Conservation (phyloP, 495 filamentous ascomycete species). For the Talaromyces wortmannii region DNA sequence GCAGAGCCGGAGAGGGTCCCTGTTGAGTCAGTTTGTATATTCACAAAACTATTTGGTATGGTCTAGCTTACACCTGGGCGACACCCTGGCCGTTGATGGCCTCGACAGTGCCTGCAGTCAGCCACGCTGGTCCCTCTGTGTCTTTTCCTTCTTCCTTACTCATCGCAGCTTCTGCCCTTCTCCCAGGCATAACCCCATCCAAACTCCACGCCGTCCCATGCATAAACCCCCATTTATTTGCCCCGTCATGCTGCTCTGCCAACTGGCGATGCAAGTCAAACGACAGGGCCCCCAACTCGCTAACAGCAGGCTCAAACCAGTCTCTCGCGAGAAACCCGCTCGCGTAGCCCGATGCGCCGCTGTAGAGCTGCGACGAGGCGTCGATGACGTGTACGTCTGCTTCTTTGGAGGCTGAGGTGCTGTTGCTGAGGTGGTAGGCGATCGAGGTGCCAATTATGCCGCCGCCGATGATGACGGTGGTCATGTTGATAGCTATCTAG, state of each 20-base stretch:
- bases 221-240: conserved; percentile 62
- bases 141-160: conserved; percentile 9
- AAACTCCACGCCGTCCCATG: conserved; percentile 54
- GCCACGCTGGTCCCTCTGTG: conserved; percentile 44
- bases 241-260: conserved; percentile 53
- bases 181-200: conserved; percentile 55
- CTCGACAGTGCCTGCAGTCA: conserved; percentile 52
- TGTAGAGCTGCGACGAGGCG: conserved; percentile 55
- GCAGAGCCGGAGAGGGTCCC: conserved; percentile 56
- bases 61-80: conserved; percentile 53
- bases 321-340: conserved; percentile 70
- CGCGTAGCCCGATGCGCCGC: conserved; percentile 65
- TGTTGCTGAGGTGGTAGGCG: conserved; percentile 63
- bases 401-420: conserved; percentile 21
- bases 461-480: conserved; percentile 67
- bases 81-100: conserved; percentile 56
- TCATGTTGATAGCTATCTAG: conserved; percentile 15
- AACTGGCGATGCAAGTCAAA: conserved; percentile 62
- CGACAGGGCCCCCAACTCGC: conserved; percentile 55
- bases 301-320: conserved; percentile 54
- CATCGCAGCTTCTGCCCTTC: conserved; percentile 52
- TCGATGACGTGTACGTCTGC: conserved; percentile 63
- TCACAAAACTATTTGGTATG: not conserved
- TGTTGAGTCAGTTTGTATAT: conserved; percentile 10
- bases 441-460: conserved; percentile 77